phyloP scores from a whole-genome alignment of 306 rosid genomes.

The Pterocarpus macrocarpus region DNA sequence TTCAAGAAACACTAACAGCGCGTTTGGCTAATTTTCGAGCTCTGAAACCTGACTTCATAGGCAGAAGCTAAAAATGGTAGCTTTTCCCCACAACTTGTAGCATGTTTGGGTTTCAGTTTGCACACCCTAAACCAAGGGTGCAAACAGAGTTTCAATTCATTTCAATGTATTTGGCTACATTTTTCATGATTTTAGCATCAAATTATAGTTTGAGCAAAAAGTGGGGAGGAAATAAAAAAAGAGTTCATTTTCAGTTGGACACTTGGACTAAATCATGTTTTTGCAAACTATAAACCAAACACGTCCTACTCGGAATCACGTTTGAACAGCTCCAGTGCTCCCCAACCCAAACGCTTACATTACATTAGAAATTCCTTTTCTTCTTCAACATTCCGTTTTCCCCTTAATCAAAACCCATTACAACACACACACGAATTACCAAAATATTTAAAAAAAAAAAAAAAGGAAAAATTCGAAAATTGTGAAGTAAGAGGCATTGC shows the following conservation, averaged over 20 bases:
- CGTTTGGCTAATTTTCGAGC: neutral
- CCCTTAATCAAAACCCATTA: slow-evolving; percentile 23
- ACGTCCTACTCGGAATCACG: neutral
- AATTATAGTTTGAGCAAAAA: neutral
- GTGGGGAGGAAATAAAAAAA: neutral
- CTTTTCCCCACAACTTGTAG: neutral
- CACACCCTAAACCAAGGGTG: neutral
- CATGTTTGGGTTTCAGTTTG: neutral
- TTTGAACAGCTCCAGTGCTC: neutral
- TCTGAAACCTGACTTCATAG: neutral
- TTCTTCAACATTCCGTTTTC: neutral
- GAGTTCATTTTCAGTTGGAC: neutral
- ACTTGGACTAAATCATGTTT: neutral
- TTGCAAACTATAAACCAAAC: neutral
- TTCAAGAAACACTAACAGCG: slow-evolving; percentile 4
- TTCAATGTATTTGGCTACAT: neutral
- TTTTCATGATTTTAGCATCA: neutral
- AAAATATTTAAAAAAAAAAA: neutral
- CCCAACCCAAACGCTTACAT: neutral
- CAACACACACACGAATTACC: neutral
- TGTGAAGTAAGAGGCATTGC: slow-evolving; percentile 8
- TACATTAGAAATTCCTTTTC: neutral
- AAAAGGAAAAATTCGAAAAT: neutral
- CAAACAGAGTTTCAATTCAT: neutral
- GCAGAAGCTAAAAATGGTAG: slow-evolving; percentile 17